Conservation (phyloP, 139 green algal species). For the Chlamydomonas eustigma region DNA sequence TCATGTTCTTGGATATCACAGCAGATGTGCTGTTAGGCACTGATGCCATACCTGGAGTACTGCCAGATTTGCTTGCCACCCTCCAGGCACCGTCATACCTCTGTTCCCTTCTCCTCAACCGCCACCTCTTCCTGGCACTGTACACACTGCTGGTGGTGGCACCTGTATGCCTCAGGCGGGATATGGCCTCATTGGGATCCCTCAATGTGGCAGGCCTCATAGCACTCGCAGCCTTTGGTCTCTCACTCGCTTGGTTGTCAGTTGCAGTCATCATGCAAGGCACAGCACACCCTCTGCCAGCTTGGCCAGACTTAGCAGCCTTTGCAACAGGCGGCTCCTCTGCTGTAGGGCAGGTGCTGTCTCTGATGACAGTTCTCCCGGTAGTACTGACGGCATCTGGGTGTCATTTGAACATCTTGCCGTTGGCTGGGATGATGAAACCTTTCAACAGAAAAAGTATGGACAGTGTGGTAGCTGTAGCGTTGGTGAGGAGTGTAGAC, state of each 20-base stretch:
- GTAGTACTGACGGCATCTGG: background rate
- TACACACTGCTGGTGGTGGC: background rate
- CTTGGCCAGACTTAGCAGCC: background rate
- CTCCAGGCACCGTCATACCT: background rate
- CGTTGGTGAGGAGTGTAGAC: too few relatives aligned
- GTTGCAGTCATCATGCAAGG: background rate
- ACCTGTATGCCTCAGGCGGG: background rate
- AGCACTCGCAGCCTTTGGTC: background rate
- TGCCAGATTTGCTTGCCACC: background rate
- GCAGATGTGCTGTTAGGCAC: background rate
- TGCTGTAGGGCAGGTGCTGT: background rate
- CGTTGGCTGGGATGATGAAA: background rate
- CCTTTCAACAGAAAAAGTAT: background rate
- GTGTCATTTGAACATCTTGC: background rate
- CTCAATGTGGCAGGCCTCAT: background rate
- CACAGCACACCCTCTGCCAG: background rate
- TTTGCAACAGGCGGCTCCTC: background rate
- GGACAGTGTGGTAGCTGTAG: background rate
- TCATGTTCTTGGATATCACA: conserved; percentile 1
- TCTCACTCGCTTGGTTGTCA: background rate
- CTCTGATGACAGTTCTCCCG: background rate
- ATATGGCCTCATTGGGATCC: background rate
- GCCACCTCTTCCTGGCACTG: background rate
- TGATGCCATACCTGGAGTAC: background rate
- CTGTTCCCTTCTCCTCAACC: background rate